Base-by-base conservation (phyloP, 768 basidiomycete genomes). In the Pleurotus pulmonarius region DNA sequence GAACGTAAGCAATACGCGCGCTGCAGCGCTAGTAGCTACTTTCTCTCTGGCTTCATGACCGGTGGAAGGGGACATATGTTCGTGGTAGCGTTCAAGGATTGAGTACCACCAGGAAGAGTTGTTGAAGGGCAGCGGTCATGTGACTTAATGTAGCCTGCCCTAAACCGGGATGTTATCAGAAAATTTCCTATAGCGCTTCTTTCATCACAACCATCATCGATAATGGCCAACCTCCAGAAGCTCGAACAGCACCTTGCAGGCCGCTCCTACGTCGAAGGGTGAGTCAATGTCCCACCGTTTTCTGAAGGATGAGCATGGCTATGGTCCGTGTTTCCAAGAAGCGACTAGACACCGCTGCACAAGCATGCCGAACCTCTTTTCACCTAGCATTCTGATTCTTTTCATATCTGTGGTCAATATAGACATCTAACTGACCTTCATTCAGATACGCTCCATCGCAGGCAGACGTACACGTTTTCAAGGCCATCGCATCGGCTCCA, bases 271-370 rank as follows among this genome's bases (percentile, higher is more conserved):
- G 80, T 96, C 49, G 90, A 94, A 70, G 94, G 94, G 94, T 95
- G 56, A 82, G 90, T 16, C 55, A 29, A 37, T 54, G 58, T 48
- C 49, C 46, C 49, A 39, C 52, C 34, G 46, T n/a, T 59, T 12
- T 46, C 48, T 58, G 60, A 66, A 63, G 80, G 87, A 92, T 90
- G 89, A 90, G 71, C 72, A 68, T 61, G 69, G 88, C 88, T 89
- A 89, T 92, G 92, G 91, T 93, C 90, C 91, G 91, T 92, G 90
- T 92, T 92, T 90, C 91, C 83, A 86, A 92, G 88, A 85, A 83
- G 88, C 85, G 89, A 85, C 78, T 87, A 94, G 91, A 92, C 87
- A 89, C 82, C 90, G 87, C 88, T 84, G 82, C 73, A 74, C 73
- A 77, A 81, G 70, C 70, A 75, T 91, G 90, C 87, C 76, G 90